Evolutionary conservation across 1,284 basidiomycete species (phyloP), one percentile per base, ranked within the genome.

Genomic region (Moesziomyces sp.): DNA sequence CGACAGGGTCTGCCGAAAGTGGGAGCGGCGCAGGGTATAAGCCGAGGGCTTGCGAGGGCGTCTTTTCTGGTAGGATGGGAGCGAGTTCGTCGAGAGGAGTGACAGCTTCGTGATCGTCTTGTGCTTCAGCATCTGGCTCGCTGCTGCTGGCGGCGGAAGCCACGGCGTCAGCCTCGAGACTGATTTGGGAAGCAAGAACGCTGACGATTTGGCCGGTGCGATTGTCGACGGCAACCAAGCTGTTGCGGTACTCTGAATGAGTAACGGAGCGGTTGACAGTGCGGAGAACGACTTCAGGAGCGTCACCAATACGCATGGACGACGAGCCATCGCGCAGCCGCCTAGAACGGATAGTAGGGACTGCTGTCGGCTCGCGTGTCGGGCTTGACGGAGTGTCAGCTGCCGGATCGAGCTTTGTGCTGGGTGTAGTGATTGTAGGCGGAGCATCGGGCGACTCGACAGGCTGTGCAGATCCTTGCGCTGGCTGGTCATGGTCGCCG

Each of bases 221-320:
- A 30, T 79, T 74, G 53, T 80, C 78, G 34, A 80, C 63, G 11
- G 77, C 77, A 6, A 80, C 72, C 13, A 80, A 55, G 58, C 62
- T 70, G 58, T 78, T 72, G 13, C 76, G 58, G 30, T 74, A 77
- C n/a, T 64, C 52, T 24, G 58, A 42, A 34, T 44, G 50, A 9
- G 44, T 23, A 19, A 45, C 35, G 0, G 55, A 18, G 30, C 53
- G 54, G 18, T 18, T 26, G 21, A 55, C 26, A 21, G 45, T 42
- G 35, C 56, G 56, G 9, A 55, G 43, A 21, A 48, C 42, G 24
- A 56, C 45, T 23, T 57, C 47, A 8, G 59, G 66, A 21, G 26
- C 21, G 45, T 62, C 46, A 19, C 52, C 55, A 21, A 55, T 55
- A 7, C 35, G 28, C 35, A 62, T 21, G 6, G 66, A 56, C 10